Evolutionary conservation across 2,329 filamentous ascomycete genomes (phyloP).

Genomic region (Cercospora sojina): DNA sequence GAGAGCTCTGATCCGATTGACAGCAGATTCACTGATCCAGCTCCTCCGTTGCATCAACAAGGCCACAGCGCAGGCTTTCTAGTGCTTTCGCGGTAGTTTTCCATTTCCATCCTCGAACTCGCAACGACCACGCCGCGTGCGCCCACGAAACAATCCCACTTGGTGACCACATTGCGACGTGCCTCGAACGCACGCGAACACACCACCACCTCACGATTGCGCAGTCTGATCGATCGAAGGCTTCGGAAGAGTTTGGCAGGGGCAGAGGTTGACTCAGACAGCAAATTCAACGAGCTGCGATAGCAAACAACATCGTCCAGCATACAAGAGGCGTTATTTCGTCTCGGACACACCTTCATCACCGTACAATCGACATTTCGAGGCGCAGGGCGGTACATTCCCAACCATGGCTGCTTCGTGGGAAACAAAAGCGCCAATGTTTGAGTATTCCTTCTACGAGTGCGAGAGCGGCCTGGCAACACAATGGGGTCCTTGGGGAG

Average conservation of each 20-base stretch:
- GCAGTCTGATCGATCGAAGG: neutral
- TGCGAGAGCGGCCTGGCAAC: neutral
- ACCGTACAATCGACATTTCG: neutral
- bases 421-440: neutral
- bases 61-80: neutral
- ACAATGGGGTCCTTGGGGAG: neutral
- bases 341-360: neutral
- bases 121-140: neutral
- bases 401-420: neutral
- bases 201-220: neutral
- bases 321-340: neutral
- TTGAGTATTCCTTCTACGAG: neutral
- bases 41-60: neutral
- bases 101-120: neutral
- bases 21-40: neutral
- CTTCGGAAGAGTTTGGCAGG: neutral
- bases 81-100: neutral
- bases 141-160: neutral
- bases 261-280: neutral
- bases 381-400: neutral
- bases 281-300: neutral
- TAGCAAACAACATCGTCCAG: neutral
- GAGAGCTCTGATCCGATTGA: neutral
- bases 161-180: neutral
- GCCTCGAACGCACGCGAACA: neutral